These are phyloP conservation scores for Epichloe bromicola DNA, from an alignment of 2,329 filamentous ascomycete species.

Conservation along the genomic window DNA sequence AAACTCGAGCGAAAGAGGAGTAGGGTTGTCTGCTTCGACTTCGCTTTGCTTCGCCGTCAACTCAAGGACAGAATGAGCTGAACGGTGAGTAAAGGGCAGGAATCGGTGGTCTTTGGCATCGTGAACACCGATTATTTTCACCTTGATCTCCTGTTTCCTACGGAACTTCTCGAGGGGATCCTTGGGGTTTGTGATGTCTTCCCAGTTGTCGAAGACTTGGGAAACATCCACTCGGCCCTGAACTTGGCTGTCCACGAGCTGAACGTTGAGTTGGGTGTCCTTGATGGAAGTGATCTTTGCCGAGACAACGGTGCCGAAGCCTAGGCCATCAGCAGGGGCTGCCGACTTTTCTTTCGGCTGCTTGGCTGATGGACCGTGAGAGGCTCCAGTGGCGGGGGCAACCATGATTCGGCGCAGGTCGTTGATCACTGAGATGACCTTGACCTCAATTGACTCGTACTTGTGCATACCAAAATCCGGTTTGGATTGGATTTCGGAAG, in stretches of 20 bases:
- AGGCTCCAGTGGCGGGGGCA: constrained; percentile 33
- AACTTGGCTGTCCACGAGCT: constrained; percentile 57
- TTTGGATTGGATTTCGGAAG: constrained; percentile 52
- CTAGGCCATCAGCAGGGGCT: constrained; percentile 53
- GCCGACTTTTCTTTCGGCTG: constrained; percentile 19
- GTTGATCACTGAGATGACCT: constrained; percentile 58
- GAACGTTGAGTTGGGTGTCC: constrained; percentile 83
- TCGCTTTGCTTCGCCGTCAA: constrained; percentile 68
- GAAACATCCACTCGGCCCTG: constrained; percentile 91
- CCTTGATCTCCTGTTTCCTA: constrained; percentile 55
- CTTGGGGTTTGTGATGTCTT: constrained; percentile 73
- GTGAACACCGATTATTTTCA: constrained; percentile 74
- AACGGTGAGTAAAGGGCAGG: constrained; percentile 77
- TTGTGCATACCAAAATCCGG: constrained; percentile 69
- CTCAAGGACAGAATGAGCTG: constrained; percentile 72
- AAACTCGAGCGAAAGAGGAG: constrained; percentile 55
- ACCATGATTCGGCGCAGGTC: constrained; percentile 56
- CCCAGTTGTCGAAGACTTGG: constrained; percentile 78
- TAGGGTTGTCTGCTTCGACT: constrained; percentile 30
- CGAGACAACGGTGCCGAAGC: constrained; percentile 58
- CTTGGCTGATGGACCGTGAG: constrained; percentile 30
- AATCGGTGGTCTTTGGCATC: constrained; percentile 85
- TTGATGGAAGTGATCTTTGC: constrained; percentile 76
- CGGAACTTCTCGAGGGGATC: constrained; percentile 63
- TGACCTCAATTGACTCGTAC: constrained; percentile 61